phyloP scores from a whole-genome alignment of 1,139 yeast species.

The Pichia sp. region DNA sequence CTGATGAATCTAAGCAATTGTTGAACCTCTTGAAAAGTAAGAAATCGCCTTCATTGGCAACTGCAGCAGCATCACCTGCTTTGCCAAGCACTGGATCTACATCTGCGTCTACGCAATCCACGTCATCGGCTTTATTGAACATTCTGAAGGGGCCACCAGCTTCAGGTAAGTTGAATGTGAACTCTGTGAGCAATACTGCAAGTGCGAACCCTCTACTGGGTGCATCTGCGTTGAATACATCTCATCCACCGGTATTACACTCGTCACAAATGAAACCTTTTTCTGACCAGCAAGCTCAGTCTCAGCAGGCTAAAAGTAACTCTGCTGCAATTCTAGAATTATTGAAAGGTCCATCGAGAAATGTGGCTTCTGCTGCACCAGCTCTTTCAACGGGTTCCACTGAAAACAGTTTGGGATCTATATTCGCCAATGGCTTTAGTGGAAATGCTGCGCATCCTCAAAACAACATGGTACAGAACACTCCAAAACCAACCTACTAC shows the following conservation, averaged over 20 bases:
- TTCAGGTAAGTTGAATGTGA: neutral
- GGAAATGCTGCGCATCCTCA: neutral
- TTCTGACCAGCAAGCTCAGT: neutral
- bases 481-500: neutral
- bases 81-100: neutral
- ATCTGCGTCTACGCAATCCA: slow-evolving; percentile 17
- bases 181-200: neutral
- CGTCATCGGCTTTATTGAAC: slow-evolving; percentile 15
- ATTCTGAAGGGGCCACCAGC: slow-evolving; percentile 16
- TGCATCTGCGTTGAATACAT: neutral
- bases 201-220: neutral
- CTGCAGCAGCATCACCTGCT: slow-evolving; percentile 14
- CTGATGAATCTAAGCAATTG: slow-evolving; percentile 6
- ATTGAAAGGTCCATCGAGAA: neutral
- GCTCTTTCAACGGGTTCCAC: neutral
- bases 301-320: neutral
- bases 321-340: slow-evolving; percentile 1
- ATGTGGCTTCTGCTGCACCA: neutral
- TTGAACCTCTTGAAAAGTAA: slow-evolving; percentile 7
- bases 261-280: too few relatives aligned
- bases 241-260: neutral
- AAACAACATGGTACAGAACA: neutral
- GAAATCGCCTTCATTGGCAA: neutral
- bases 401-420: neutral
- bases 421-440: neutral